phyloP scores from a whole-genome alignment of 306 rosid genomes.

The Trichosanthes cucumerina region DNA sequence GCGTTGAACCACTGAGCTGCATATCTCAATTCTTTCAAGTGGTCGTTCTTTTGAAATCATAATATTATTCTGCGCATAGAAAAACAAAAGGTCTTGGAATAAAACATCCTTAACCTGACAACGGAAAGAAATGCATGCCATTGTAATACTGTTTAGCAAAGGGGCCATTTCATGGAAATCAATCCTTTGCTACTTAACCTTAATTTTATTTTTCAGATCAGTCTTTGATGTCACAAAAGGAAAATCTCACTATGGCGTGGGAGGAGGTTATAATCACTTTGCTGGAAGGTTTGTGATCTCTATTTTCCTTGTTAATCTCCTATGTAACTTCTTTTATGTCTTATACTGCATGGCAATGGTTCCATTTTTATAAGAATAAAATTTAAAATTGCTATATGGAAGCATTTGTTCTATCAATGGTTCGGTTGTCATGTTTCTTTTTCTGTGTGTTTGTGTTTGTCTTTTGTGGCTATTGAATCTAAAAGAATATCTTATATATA shows the following conservation, averaged over 20 bases:
- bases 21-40: neutral
- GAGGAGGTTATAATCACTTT: slow-evolving; percentile 92
- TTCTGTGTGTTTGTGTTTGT: neutral
- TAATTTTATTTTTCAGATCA: slow-evolving; percentile 39
- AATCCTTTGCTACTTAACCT: neutral
- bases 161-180: neutral
- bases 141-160: neutral
- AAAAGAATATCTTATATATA: neutral
- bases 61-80: neutral
- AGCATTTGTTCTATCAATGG: neutral
- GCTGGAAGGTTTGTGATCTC: slow-evolving; percentile 60
- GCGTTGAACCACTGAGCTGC: neutral
- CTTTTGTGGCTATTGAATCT: neutral
- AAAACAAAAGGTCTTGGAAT: neutral
- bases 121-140: neutral
- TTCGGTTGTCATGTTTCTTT: neutral
- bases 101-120: neutral
- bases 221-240: slow-evolving; percentile 91
- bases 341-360: neutral
- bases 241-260: slow-evolving; percentile 79
- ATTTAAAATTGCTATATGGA: neutral
- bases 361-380: neutral
- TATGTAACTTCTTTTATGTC: neutral
- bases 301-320: neutral
- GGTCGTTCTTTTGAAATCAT: neutral